Percentiles rank a stretch among this genome's conserved stretches.
Conservation (phyloP, 306 rosid species). For the Prinsepia uniflora region DNA sequence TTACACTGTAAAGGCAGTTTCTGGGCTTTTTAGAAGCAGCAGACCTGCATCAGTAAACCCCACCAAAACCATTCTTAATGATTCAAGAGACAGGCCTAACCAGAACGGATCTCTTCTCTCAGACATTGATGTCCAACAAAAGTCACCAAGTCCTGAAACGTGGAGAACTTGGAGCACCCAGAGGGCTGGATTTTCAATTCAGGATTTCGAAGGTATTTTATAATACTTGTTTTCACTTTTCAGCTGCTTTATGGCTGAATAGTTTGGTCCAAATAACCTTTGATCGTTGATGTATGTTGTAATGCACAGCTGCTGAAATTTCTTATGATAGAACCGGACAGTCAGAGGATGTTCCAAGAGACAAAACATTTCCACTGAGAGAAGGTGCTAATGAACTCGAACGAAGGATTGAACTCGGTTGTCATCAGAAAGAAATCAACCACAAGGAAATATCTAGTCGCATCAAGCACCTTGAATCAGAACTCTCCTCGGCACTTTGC, state of each 20-base stretch:
- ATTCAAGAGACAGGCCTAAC: slow-evolving; percentile 33
- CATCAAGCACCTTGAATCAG: slow-evolving; percentile 55
- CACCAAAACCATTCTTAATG: slow-evolving; percentile 20
- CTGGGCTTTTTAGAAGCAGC: slow-evolving; percentile 35
- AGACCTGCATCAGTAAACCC: slow-evolving; percentile 38
- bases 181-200: slow-evolving; percentile 47
- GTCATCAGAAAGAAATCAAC: slow-evolving; percentile 28
- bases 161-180: slow-evolving; percentile 71
- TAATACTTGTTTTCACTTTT: slow-evolving; percentile 5
- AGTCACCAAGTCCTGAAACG: slow-evolving; percentile 41
- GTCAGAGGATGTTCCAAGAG: slow-evolving; percentile 29
- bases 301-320: slow-evolving; percentile 58
- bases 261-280: slow-evolving; percentile 23
- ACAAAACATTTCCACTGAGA: slow-evolving; percentile 28
- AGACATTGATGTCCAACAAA: slow-evolving; percentile 29
- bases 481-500: slow-evolving; percentile 55
- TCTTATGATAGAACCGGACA: slow-evolving; percentile 32
- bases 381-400: slow-evolving; percentile 23
- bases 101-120: slow-evolving; percentile 31
- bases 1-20: slow-evolving; percentile 57
- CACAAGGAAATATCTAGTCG: slow-evolving; percentile 42
- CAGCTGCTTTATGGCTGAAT: slow-evolving; percentile 4
- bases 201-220: slow-evolving; percentile 62
- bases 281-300: slow-evolving; percentile 21
- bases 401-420: slow-evolving; percentile 31